Evolutionary conservation across 2,329 filamentous ascomycete species (phyloP), one percentile per base, ranked within the genome.

Genomic region (Fusarium sp.): DNA sequence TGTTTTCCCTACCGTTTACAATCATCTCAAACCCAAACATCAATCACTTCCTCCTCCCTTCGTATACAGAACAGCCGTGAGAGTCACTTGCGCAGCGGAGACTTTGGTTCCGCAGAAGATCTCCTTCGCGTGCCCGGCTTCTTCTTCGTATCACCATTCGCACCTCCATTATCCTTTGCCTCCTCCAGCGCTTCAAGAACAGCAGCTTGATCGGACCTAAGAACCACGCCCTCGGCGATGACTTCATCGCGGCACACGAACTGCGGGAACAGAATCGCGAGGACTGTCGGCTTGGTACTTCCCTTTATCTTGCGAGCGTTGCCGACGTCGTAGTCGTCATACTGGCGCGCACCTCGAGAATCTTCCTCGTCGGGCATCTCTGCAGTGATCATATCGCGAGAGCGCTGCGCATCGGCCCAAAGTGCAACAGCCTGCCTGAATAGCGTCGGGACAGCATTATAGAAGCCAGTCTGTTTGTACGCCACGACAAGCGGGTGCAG

Each of bases 231-330:
- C 10, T 79, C 75, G 7, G 71, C 68, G 33, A 79, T 68, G 39
- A 78, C 61, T 35, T 71, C 71, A 28, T 76, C 75, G 1, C 72
- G 63, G 12, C 74, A 74, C 1, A 74, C 59, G 5, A 79, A 75
- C 36, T 78, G 76, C 1, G 78, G 78, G 31, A 80, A 80, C 13
- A 80, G 55, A 18, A 71, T 66, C 0, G 73, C 75, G 2, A 78
- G 58, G 1, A 73, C 55, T 0, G 36, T 41, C 1, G 63, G 48
- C 45, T 69, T 75, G 11, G 60, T 39, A 14, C 7, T 53, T 39
- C 14, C 65, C 66, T 64, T 71, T 20, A 53, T 28, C 47, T 58
- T 68, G 16, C 64, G 61, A 4, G 68, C 61, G 30, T 71, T 70
- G 2, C 65, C 47, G 1, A 50, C 24, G 8, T 72, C 65, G 5